Evolutionary conservation across 345 rosid genomes (phyloP).

Genomic region (Camelina hispida): DNA sequence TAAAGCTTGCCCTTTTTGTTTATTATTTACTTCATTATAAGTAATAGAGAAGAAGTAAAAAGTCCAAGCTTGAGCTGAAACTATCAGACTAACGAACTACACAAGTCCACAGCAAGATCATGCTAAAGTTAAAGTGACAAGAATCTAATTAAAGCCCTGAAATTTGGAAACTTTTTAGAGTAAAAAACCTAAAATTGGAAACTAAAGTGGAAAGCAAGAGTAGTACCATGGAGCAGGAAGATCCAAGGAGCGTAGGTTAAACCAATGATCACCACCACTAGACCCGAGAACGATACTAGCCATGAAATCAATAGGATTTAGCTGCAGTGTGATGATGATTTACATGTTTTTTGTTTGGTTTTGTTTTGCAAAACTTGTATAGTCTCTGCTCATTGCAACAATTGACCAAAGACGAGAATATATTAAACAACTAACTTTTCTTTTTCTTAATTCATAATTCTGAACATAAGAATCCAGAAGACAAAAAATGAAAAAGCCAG

Average conservation of each 20-base stretch:
- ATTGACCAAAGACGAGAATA: too few species aligned
- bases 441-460: too few species aligned
- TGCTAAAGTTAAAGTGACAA: not conserved
- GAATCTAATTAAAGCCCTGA: not conserved
- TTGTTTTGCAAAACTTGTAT: too few species aligned
- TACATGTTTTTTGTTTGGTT: too few species aligned
- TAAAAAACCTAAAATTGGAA: not conserved
- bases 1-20: constrained; percentile 3
- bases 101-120: not conserved
- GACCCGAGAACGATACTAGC: constrained; percentile 49
- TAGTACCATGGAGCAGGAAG: constrained; percentile 88
- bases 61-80: constrained; percentile 15
- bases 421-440: too few species aligned
- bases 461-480: too few species aligned
- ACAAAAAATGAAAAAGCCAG: too few species aligned
- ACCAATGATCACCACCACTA: constrained; percentile 49
- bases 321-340: too few species aligned
- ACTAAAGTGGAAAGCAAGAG: not conserved
- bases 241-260: constrained; percentile 56
- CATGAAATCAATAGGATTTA: constrained; percentile 38
- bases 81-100: constrained; percentile 10
- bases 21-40: constrained; percentile 1
- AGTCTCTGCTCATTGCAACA: too few species aligned
- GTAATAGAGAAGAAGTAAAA: not conserved
- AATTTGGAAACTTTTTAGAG: not conserved